Evolutionary conservation across 331 rosid genomes (phyloP), one percentile per base, ranked within the genome.

Genomic region (Malus hybrid): DNA sequence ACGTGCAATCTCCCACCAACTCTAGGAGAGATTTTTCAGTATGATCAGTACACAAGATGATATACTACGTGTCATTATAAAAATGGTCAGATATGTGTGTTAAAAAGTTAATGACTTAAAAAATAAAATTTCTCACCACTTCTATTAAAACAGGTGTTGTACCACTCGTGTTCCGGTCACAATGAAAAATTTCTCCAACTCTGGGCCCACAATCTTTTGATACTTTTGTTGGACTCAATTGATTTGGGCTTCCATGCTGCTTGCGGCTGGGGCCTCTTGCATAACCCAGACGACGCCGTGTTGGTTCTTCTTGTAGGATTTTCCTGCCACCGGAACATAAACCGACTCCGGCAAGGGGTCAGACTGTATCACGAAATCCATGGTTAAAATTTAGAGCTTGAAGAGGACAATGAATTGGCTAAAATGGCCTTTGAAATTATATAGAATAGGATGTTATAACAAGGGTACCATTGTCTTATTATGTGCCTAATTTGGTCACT

Each of bases 171-270:
- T 34, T 34, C 2, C 2, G 39, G 0, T 34, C 9, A 34, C 0
- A 0, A 34, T 34, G 0, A 34, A 34, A 34, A 6, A 6, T 34
- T 34, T 7, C 39, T 34, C 39, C 3, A 36, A 36, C 42, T 36
- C 46, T 39, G 9, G 12, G 46, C 27, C 65, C 34, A 14, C 11
- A 9, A 18, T 55, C 59, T 83, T 71, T 18, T 29, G 48, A 11
- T 82, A 79, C 73, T 67, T 83, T 73, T 79, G 89, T 1, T 60
- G 33, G 33, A 82, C 61, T 2, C 84, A 90, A 62, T 87, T 80
- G 32, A 66, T 12, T 29, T 72, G 52, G 29, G 74, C 78, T n/a
- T 32, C 70, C 8, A n/a, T 2, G 65, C 11, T 39, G 71, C 57
- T 63, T 5, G 31, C 8, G 4, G 22, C 5, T 7, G 39, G 8